These are phyloP conservation scores for Silene coronaria DNA, from an alignment of 179 eudicot species.

Conservation along the genomic window DNA sequence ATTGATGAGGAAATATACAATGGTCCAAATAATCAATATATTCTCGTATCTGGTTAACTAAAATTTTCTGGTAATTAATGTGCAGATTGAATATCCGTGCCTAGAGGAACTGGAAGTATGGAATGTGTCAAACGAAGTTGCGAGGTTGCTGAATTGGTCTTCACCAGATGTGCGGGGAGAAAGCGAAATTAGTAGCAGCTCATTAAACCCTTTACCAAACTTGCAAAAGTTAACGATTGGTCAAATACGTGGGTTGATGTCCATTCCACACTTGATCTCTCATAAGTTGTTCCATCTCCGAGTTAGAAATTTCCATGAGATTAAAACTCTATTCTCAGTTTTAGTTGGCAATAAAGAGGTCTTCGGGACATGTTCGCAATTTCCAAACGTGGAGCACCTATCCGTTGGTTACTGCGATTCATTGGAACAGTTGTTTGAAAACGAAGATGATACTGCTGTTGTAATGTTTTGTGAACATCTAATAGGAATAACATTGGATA, in stretches of 20 bases:
- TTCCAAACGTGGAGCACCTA: neutral
- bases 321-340: neutral
- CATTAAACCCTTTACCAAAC: neutral
- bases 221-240: neutral
- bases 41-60: no score
- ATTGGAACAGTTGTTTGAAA: neutral
- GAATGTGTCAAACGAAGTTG: neutral
- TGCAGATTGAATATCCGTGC: neutral
- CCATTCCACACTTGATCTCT: neutral
- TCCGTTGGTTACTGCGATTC: neutral
- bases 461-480: neutral
- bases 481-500: neutral
- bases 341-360: neutral
- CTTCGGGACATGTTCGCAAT: neutral
- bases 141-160: neutral
- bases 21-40: no score
- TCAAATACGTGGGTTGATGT: neutral
- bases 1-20: no score
- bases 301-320: neutral
- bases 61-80: neutral
- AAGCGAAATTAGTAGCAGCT: neutral
- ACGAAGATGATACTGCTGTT: neutral
- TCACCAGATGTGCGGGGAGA: neutral
- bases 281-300: neutral
- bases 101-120: neutral